Percentiles rank a stretch among this genome's conserved stretches.
Conservation (phyloP, 495 filamentous ascomycete species). For the Penicillium mononematosum region DNA sequence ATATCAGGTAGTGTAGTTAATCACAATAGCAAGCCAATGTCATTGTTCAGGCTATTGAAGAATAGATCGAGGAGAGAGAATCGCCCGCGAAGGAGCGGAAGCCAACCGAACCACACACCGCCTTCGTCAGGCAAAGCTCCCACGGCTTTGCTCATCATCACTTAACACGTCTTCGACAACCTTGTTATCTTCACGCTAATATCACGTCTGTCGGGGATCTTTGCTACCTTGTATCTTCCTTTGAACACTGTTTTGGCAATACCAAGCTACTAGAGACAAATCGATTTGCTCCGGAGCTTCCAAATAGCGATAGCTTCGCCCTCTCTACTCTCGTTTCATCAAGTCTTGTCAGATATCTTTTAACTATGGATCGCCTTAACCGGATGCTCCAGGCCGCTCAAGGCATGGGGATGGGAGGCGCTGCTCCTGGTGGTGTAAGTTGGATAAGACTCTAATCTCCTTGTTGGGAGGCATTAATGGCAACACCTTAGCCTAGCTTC, state of each 20-base stretch:
- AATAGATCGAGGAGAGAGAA: conserved; percentile 23
- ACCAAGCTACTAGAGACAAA: conserved; percentile 8
- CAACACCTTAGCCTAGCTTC: not conserved
- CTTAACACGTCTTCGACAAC: conserved; percentile 14
- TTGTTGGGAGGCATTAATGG: conserved; percentile 3
- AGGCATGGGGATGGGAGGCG: conserved; percentile 69
- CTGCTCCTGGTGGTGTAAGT: conserved; percentile 76
- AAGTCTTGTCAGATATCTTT: conserved; percentile 21
- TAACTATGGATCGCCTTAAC: conserved; percentile 79
- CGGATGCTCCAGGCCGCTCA: conserved; percentile 77
- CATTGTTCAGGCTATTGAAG: conserved; percentile 21
- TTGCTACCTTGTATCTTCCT: not conserved
- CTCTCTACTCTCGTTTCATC: conserved; percentile 21
- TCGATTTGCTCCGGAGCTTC: conserved; percentile 35
- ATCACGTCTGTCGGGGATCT: not conserved
- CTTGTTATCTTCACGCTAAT: conserved; percentile 7
- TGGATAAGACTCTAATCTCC: not conserved
- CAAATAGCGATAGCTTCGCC: conserved; percentile 36
- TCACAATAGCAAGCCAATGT: conserved; percentile 15
- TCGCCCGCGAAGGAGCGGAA: conserved; percentile 25
- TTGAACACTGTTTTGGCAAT: not conserved
- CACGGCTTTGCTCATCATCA: conserved; percentile 14
- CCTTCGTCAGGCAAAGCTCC: conserved; percentile 34
- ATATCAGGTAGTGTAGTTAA: conserved; percentile 10
- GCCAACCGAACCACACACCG: conserved; percentile 24